Evolutionary conservation across 169 alveolate species (phyloP).

Genomic region (Babesia ovis): DNA sequence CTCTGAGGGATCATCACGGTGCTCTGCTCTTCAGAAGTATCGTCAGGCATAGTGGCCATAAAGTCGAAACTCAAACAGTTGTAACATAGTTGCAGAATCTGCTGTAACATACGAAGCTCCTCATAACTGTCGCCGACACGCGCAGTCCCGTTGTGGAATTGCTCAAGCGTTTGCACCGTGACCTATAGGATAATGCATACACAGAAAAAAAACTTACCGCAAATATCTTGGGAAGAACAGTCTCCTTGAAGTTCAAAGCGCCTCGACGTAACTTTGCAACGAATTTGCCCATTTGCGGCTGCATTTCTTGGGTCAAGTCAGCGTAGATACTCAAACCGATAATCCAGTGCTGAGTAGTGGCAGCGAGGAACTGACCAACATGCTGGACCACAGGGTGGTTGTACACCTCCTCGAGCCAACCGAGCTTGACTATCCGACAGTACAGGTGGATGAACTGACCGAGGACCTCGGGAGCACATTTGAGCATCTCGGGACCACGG

Average conservation of each 20-base stretch:
- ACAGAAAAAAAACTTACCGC: conserved; percentile 68
- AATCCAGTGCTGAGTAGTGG: conserved; percentile 91
- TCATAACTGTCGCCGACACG: conserved; percentile 72
- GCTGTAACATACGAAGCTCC: conserved; percentile 80
- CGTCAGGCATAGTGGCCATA: conserved; percentile 93
- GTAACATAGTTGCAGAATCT: conserved; percentile 87
- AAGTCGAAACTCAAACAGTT: conserved; percentile 90
- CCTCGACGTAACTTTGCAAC: conserved; percentile 88
- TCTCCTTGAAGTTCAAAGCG: conserved; percentile 91
- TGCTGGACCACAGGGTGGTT: conserved; percentile 77
- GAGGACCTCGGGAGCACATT: conserved; percentile 86
- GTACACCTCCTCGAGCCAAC: conserved; percentile 87
- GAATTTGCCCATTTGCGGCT: conserved; percentile 80
- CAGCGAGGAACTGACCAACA: conserved; percentile 82
- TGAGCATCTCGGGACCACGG: conserved; percentile 89
- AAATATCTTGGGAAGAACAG: conserved; percentile 86
- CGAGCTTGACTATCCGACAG: conserved; percentile 85
- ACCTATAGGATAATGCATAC: conserved; percentile 30
- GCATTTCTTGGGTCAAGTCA: conserved; percentile 86
- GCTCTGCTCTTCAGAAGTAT: conserved; percentile 91
- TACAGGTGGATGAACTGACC: conserved; percentile 87
- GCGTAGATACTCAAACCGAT: conserved; percentile 89
- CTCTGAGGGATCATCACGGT: conserved; percentile 92
- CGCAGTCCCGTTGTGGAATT: conserved; percentile 77
- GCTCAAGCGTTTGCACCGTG: conserved; percentile 64